A percentile compares a stretch with the other conserved stretches of the same genome.
phyloP scores from a whole-genome alignment of 2,329 filamentous ascomycete genomes.

The Verticillium isaacii region DNA sequence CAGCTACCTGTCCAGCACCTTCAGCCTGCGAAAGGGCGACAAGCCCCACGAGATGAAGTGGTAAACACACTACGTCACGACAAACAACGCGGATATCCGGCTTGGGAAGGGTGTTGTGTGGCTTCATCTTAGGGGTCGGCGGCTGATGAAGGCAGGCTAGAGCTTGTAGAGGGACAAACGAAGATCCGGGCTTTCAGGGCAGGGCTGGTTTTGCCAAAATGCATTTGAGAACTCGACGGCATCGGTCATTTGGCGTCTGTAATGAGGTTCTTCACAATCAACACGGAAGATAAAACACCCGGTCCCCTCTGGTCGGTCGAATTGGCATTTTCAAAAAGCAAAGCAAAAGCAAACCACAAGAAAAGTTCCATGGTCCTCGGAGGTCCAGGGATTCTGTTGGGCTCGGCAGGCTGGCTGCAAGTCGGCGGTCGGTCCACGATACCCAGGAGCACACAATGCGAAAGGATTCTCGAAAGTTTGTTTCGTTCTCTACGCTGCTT shows the following conservation, averaged over 20 bases:
- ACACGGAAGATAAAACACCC: conserved; percentile 1
- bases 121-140: conserved; percentile 5
- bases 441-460: background rate
- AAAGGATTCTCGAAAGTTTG: background rate
- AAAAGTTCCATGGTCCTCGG: background rate
- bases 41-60: conserved; percentile 99
- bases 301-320: background rate
- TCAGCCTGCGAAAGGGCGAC: conserved; percentile 99
- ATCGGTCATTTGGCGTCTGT: conserved; percentile 61
- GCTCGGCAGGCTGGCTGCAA: background rate
- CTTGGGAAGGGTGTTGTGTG: conserved; percentile 3
- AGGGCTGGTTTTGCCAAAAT: conserved; percentile 56
- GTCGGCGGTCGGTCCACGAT: background rate
- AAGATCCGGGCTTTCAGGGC: conserved; percentile 10
- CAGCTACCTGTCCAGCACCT: conserved; percentile 91
- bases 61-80: conserved; percentile 52
- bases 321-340: conserved; percentile 1
- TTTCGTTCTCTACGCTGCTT: background rate
- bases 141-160: conserved; percentile 6
- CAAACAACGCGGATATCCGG: conserved; percentile 12
- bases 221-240: conserved; percentile 61
- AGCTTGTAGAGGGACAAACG: background rate
- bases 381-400: background rate
- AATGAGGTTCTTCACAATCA: conserved; percentile 52
- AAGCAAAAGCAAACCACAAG: conserved; percentile 12